A percentile compares a stretch with the other conserved stretches of the same genome.
Evolutionary conservation across 2,329 filamentous ascomycete genomes (phyloP).

Genomic region (Cercospora sp.): DNA sequence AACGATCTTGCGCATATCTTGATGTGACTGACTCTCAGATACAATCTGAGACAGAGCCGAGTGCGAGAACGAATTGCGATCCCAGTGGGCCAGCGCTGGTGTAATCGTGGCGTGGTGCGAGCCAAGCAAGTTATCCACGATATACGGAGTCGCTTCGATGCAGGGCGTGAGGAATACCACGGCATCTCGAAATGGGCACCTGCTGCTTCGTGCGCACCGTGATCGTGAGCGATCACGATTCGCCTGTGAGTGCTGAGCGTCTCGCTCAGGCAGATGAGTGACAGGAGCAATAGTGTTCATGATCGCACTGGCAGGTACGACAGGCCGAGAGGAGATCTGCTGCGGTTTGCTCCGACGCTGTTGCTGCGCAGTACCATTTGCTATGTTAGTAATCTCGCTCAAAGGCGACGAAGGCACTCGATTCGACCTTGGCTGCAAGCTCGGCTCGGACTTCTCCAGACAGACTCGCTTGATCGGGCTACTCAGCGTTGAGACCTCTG

Average conservation of each 20-base stretch:
- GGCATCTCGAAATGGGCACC: constrained; percentile 29
- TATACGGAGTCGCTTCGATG: constrained; percentile 35
- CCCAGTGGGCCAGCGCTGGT: constrained; percentile 33
- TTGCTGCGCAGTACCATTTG: constrained; percentile 11
- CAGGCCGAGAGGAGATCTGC: background rate
- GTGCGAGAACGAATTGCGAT: constrained; percentile 34
- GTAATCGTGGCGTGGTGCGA: constrained; percentile 25
- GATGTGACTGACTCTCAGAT: constrained; percentile 38
- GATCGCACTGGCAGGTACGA: background rate
- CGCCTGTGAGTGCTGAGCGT: constrained; percentile 11
- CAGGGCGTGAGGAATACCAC: constrained; percentile 35
- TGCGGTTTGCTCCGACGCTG: background rate
- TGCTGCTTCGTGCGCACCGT: constrained; percentile 12
- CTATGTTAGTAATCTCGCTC: constrained; percentile 24
- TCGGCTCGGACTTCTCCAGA: background rate
- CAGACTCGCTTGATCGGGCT: constrained; percentile 12
- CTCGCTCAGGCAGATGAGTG: background rate
- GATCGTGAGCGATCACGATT: constrained; percentile 7
- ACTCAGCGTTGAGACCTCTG: background rate
- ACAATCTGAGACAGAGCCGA: constrained; percentile 26
- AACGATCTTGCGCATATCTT: constrained; percentile 36
- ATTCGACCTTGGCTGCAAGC: background rate
- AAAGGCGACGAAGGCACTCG: constrained; percentile 16
- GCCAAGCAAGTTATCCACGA: constrained; percentile 34
- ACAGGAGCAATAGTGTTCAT: background rate